These are phyloP conservation scores for Hygrophoropsis aurantiaca DNA, from an alignment of 768 basidiomycete genomes.

Conservation along the genomic window DNA sequence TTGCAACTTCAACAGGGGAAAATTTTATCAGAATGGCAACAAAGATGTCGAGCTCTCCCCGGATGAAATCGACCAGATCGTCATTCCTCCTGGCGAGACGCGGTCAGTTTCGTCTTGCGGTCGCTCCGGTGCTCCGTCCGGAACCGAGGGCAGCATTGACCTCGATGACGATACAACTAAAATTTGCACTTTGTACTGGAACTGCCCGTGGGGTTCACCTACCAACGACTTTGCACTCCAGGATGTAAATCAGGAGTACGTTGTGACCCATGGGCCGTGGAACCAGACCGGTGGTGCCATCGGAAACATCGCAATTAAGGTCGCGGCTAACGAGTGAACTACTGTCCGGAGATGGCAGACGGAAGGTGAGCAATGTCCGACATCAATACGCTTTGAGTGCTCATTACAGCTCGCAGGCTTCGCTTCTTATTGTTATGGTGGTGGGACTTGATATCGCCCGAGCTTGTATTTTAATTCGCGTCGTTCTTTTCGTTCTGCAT, in stretches of 20 bases:
- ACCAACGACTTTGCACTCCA: not conserved
- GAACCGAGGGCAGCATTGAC: constrained; percentile 9
- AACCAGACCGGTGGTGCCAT: not conserved
- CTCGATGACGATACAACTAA: constrained; percentile 6
- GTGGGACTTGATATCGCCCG: too few species aligned
- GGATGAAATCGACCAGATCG: not conserved
- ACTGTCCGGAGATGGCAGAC: too few species aligned
- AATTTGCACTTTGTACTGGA: constrained; percentile 11
- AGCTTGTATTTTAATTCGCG: too few species aligned
- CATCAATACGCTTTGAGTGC: too few species aligned
- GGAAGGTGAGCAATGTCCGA: too few species aligned
- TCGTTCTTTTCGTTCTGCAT: too few species aligned
- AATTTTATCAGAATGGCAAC: constrained; percentile 1
- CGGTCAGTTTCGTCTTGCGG: constrained; percentile 6
- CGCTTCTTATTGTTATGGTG: too few species aligned
- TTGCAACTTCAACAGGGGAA: constrained; percentile 1
- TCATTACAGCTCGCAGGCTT: too few species aligned
- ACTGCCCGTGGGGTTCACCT: constrained; percentile 10
- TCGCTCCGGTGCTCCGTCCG: constrained; percentile 1
- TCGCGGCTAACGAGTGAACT: not conserved
- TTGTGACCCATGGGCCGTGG: not conserved
- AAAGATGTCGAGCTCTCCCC: constrained; percentile 5
- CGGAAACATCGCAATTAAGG: not conserved
- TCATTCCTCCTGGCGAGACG: constrained; percentile 1
- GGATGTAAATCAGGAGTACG: not conserved